Conservation (phyloP, 768 basidiomycete species). For the Rhodosporidiobolus sp. region DNA sequence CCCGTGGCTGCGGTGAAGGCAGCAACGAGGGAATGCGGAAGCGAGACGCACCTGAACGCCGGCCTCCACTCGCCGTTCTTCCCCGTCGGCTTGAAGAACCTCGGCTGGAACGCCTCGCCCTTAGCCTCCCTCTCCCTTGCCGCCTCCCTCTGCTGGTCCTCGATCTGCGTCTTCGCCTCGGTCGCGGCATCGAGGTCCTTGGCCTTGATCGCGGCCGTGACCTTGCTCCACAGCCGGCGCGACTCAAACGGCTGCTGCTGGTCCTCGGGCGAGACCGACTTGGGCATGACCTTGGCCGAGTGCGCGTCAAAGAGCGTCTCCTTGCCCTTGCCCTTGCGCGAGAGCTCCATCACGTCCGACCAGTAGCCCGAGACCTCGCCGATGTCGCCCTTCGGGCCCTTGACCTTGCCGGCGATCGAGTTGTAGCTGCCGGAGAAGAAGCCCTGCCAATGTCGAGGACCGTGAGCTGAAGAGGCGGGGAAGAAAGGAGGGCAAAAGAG, state of each 20-base stretch:
- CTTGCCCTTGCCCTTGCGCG: slow-evolving; percentile 62
- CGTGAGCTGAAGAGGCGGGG: not conserved
- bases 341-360: slow-evolving; percentile 85
- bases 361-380: slow-evolving; percentile 89
- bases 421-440: slow-evolving; percentile 96
- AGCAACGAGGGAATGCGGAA: not conserved
- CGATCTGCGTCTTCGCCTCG: slow-evolving; percentile 79
- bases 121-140: slow-evolving; percentile 70
- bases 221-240: slow-evolving; percentile 69
- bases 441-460: slow-evolving; percentile 56
- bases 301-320: slow-evolving; percentile 78
- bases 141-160: slow-evolving; percentile 83
- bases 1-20: not conserved
- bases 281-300: slow-evolving; percentile 71
- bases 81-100: slow-evolving; percentile 74
- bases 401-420: slow-evolving; percentile 75
- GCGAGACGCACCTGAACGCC: slow-evolving; percentile 62
- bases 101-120: slow-evolving; percentile 65
- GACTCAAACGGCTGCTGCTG: slow-evolving; percentile 91
- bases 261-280: slow-evolving; percentile 76
- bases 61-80: slow-evolving; percentile 77
- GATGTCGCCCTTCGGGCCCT: slow-evolving; percentile 61
- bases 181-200: slow-evolving; percentile 96
- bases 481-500: not conserved
- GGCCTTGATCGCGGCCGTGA: slow-evolving; percentile 77